Base-by-base conservation (phyloP, 352 stramenopile genomes). In the Phytophthora litchii region DNA sequence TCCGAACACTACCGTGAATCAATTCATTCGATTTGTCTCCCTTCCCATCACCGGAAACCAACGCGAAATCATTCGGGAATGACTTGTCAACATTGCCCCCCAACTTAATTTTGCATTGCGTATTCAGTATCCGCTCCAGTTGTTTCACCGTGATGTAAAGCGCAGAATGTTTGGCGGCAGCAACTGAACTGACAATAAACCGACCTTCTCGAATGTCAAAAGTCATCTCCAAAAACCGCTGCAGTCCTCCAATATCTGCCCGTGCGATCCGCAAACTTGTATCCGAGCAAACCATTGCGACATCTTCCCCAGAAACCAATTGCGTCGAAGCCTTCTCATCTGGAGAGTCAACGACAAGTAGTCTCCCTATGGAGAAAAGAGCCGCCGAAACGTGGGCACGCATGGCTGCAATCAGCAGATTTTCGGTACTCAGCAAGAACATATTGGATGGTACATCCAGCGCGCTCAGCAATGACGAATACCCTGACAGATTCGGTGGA, bases 101-200 rank as follows among this genome's bases (percentile, higher is more conserved):
- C 13, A 90, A 59, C 48, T 92, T 76, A 29, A 92, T 86, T 61
- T 90, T 92, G 70, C 81, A 92, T 34, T 90, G 81, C 3, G 79
- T 89, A 43, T 92, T 87, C 29, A 94, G 43, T 41, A 89, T 76
- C 23, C 74, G 74, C 58, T 94, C 86, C 23, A 94, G 53, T 31
- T 91, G 78, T 38, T 74, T 76, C 9, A 92, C 60, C 0, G 70
- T 77, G 21, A 63, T 56, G 21, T 78, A 75, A 14, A 94, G 68
- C 14, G 81, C 55, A 14, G 75, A 61, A 42, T 81, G 86, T 56
- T 88, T 89, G 16, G 82, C 69, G 6, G 77, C 76, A 13, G 82
- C 80, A 12, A 90, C 80, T 42, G 79, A 89, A 40, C 74, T 83
- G 23, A 82, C 81, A 31, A 86, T 76, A 59, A 92, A 94, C 10